Evolutionary conservation across 495 filamentous ascomycete genomes (phyloP).

Genomic region (Aeminium ludgeri): DNA sequence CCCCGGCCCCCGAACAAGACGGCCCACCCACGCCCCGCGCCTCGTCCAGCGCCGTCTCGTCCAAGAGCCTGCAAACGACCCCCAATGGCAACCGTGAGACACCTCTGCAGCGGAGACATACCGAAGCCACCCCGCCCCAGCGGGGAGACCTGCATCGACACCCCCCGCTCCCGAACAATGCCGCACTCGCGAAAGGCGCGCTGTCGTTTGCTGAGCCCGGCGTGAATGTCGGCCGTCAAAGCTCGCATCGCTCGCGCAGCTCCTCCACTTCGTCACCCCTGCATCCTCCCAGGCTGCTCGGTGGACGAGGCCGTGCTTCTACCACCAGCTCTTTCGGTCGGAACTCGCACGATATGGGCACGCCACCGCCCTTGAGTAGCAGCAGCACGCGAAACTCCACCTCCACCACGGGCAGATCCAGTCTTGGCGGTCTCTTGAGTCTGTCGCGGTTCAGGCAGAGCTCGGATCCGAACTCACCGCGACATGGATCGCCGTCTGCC

Average conservation of each 20-base stretch:
- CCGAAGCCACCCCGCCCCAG: slow-evolving; percentile 18
- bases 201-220: slow-evolving; percentile 25
- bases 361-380: slow-evolving; percentile 38
- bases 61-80: slow-evolving; percentile 12
- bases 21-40: slow-evolving; percentile 35
- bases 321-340: slow-evolving; percentile 61
- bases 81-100: slow-evolving; percentile 23
- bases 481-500: slow-evolving; percentile 50
- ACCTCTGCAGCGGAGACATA: slow-evolving; percentile 11
- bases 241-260: slow-evolving; percentile 48
- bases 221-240: slow-evolving; percentile 35
- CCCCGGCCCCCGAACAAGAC: slow-evolving; percentile 13
- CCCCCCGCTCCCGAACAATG: slow-evolving; percentile 25
- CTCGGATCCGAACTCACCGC: slow-evolving; percentile 45
- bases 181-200: slow-evolving; percentile 29
- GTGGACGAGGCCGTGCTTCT: slow-evolving; percentile 60
- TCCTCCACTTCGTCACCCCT: slow-evolving; percentile 60
- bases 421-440: slow-evolving; percentile 74
- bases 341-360: slow-evolving; percentile 38
- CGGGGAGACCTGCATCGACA: slow-evolving; percentile 21
- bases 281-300: slow-evolving; percentile 32
- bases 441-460: slow-evolving; percentile 61
- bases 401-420: slow-evolving; percentile 69
- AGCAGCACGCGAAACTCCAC: slow-evolving; percentile 58
- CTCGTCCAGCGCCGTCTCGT: slow-evolving; percentile 26